Evolutionary conservation across 441 rosid species (phyloP).

Genomic region (Metrosideros polymorpha): DNA sequence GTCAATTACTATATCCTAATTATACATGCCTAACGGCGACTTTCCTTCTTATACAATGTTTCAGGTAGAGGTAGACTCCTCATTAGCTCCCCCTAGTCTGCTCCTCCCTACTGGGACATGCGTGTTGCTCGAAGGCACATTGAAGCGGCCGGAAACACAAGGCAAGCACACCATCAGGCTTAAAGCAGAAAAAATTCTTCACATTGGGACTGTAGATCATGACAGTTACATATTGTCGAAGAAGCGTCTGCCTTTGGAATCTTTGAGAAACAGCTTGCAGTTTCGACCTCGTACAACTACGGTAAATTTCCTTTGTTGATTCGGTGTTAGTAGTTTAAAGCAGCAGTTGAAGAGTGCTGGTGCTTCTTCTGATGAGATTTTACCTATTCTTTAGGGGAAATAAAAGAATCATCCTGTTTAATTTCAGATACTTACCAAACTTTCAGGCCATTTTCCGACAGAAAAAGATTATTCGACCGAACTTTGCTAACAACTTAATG

Average conservation of each 20-base stretch:
- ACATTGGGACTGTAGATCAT: conserved; percentile 58
- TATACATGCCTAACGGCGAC: not conserved
- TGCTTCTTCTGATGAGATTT: not conserved
- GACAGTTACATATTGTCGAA: conserved; percentile 53
- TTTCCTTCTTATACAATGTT: not conserved
- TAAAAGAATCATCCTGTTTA: not conserved
- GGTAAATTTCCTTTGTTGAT: conserved; percentile 16
- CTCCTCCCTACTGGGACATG: conserved; percentile 54
- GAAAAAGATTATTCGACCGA: not conserved
- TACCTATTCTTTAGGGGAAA: not conserved
- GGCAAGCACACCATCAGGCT: conserved; percentile 43
- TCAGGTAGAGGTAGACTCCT: conserved; percentile 70
- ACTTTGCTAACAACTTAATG: not conserved
- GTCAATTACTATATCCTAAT: not conserved
- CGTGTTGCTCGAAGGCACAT: conserved; percentile 57
- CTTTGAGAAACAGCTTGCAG: conserved; percentile 57
- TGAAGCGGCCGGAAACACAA: conserved; percentile 15
- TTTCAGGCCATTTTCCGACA: not conserved
- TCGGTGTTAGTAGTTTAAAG: not conserved
- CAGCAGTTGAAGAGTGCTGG: not conserved
- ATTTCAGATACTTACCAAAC: not conserved
- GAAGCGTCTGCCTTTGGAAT: conserved; percentile 64
- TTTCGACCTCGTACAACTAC: conserved; percentile 84
- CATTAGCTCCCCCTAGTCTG: conserved; percentile 26
- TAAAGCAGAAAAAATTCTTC: conserved; percentile 54